A percentile compares a stretch with the other conserved stretches of the same genome.
These are phyloP conservation scores for Puccinia coronata DNA, from an alignment of 1,284 basidiomycete genomes.

Conservation along the genomic window DNA sequence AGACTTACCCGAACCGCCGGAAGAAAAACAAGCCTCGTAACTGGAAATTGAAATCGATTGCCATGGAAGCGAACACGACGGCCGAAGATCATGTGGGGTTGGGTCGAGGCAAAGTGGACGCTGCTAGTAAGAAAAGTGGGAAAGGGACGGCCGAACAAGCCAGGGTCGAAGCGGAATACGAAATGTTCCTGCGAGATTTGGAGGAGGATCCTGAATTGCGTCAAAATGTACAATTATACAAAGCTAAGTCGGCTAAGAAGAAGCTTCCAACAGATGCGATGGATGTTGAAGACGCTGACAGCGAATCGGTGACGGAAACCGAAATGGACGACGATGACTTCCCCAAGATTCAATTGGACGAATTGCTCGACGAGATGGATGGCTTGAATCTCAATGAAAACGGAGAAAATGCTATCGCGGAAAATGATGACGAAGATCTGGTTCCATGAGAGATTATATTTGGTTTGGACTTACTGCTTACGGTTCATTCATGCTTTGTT, in stretches of 20 bases:
- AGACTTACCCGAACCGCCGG: conserved; percentile 89
- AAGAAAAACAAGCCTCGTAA: conserved; percentile 83
- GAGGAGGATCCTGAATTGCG: conserved; percentile 97
- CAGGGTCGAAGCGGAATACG: conserved; percentile 96
- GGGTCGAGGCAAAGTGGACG: conserved; percentile 62
- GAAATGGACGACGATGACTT: conserved; percentile 72
- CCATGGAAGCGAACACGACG: conserved; percentile 77
- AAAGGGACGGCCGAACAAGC: conserved; percentile 69
- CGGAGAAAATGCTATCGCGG: neutral
- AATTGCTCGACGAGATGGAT: conserved; percentile 89
- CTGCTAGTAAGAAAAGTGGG: conserved; percentile 54
- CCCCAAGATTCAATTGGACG: conserved; percentile 82
- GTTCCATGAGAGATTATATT: neutral
- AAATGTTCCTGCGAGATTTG: conserved; percentile 88
- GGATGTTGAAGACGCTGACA: conserved; percentile 69
- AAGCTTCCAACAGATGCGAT: conserved; percentile 63
- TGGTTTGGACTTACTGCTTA: too few relatives aligned
- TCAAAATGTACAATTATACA: conserved; percentile 84
- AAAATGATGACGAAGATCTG: neutral
- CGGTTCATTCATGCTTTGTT: too few relatives aligned
- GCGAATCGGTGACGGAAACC: conserved; percentile 58
- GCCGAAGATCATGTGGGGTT: conserved; percentile 62
- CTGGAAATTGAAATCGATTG: conserved; percentile 91
- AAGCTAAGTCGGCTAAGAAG: conserved; percentile 61
- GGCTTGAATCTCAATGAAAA: conserved; percentile 57